Conservation (phyloP, 805 yeast species). For the Saccharomycopsis fibuligera region DNA sequence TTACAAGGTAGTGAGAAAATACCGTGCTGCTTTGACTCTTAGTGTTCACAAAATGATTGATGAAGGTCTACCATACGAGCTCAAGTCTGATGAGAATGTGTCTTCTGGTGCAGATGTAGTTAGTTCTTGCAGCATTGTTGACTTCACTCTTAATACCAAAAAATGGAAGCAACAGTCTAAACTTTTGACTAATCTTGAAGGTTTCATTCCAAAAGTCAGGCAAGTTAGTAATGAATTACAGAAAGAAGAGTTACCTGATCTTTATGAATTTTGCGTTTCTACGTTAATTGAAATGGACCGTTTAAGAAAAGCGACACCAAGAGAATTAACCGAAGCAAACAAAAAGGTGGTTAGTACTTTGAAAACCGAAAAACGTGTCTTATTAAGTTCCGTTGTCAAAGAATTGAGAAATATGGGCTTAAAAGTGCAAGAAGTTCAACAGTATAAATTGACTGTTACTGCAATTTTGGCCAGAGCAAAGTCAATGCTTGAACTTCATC, state of each 20-base stretch:
- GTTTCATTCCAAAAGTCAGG: slow-evolving; percentile 34
- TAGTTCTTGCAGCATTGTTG: no score
- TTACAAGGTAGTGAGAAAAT: slow-evolving; percentile 78
- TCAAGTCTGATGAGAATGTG: slow-evolving; percentile 19
- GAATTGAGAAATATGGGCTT: slow-evolving; percentile 76
- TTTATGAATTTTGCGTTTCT: slow-evolving; percentile 24
- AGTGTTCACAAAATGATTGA: slow-evolving; percentile 53
- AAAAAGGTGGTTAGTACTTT: slow-evolving; percentile 66
- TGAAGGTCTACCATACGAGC: slow-evolving; percentile 39
- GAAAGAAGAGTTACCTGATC: slow-evolving; percentile 13
- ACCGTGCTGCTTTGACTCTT: slow-evolving; percentile 53
- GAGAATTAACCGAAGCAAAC: slow-evolving; percentile 58
- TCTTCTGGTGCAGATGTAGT: slow-evolving; percentile 11
- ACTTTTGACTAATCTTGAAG: slow-evolving; percentile 33
- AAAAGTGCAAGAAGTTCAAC: slow-evolving; percentile 54
- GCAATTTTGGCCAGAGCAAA: slow-evolving; percentile 50
- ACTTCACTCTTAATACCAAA: background rate
- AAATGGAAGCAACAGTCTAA: slow-evolving; percentile 11
- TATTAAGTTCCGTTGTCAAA: slow-evolving; percentile 69
- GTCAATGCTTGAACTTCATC: slow-evolving; percentile 35
- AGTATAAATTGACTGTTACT: slow-evolving; percentile 41
- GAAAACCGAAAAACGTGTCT: slow-evolving; percentile 72
- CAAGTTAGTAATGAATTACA: slow-evolving; percentile 6
- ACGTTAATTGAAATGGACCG: slow-evolving; percentile 41
- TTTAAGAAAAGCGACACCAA: slow-evolving; percentile 75